Base-by-base conservation (phyloP, 2,329 filamentous ascomycete species). In the Botrytis fragariae region DNA sequence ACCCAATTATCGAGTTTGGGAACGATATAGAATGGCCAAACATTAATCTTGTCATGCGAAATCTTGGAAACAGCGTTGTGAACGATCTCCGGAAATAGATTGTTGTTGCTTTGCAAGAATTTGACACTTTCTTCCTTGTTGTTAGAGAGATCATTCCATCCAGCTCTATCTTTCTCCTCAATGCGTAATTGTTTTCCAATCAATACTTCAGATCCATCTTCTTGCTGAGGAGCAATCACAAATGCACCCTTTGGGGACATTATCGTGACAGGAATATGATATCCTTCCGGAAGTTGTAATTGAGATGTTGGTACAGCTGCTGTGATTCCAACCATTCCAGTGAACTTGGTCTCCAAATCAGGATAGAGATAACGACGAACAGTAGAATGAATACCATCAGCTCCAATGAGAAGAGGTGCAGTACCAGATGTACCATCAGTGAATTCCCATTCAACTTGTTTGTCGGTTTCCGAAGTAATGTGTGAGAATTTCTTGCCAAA, bases 331-430 rank as follows among this genome's bases (percentile, higher is more conserved):
- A 81, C 79, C 79, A 86, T 84, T 51, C 85, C 85, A 1, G 84
- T 85, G 77, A 88, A 90, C 1, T 80, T 82, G 1, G 88, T 85
- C 48, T 83, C 78, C 1, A 87, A 76, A 0, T 84, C 82, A 0
- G 87, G 86, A 63, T 86, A 83, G 0, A 91, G 80, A 60, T 88
- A 84, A 5, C 81, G 82, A 4, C 88, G 84, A 0, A 90, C 86
- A 0, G 81, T 82, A 0, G 87, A 89, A 77, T 90, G 87, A 68
- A 90, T 90, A 1, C 89, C 88, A 73, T 91, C 88, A 0, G 87
- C 86, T 0, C 87, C 88, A 25, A 90, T 81, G 0, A 91, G 83
- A 20, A 88, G 77, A 3, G 80, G 76, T 0, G 86, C 85, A 0
- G 76, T 79, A 1, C 76, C 81, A 0, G 77, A 81, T 0, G 82